Evolutionary conservation across 2,329 filamentous ascomycete species (phyloP).

Genomic region (Aspergillus novofumigatus): DNA sequence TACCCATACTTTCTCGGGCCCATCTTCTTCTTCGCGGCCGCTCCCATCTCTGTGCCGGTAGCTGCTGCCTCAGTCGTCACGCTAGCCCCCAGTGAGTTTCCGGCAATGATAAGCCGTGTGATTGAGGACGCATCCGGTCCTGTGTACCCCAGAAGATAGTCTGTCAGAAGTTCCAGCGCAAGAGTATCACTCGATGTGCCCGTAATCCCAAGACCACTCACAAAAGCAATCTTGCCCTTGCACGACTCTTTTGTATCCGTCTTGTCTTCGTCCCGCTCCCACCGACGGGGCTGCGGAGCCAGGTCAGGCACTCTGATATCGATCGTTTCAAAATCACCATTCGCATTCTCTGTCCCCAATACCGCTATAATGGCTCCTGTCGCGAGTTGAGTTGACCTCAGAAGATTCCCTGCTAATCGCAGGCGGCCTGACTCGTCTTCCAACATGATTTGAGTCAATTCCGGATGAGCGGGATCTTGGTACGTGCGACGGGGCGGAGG

Average conservation of each 20-base stretch:
- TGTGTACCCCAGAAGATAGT: slow-evolving; percentile 84
- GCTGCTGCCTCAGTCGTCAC: slow-evolving; percentile 31
- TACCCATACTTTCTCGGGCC: slow-evolving; percentile 84
- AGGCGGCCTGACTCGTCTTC: slow-evolving; percentile 94
- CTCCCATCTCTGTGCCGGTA: slow-evolving; percentile 32
- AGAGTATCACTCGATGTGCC: slow-evolving; percentile 71
- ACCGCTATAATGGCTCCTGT: slow-evolving; percentile 94
- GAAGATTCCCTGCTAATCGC: slow-evolving; percentile 65
- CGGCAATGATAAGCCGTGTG: slow-evolving; percentile 82
- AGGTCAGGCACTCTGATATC: slow-evolving; percentile 87
- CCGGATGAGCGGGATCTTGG: slow-evolving; percentile 48
- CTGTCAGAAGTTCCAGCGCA: slow-evolving; percentile 70
- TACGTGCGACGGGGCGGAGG: slow-evolving; percentile 76
- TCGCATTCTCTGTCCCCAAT: slow-evolving; percentile 85
- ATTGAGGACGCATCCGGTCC: slow-evolving; percentile 56
- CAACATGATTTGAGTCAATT: slow-evolving; percentile 67
- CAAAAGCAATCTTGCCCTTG: slow-evolving; percentile 72
- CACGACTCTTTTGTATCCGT: slow-evolving; percentile 38
- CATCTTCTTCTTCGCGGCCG: slow-evolving; percentile 43
- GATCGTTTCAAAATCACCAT: slow-evolving; percentile 88
- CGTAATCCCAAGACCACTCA: slow-evolving; percentile 83
- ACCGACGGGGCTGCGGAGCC: slow-evolving; percentile 73
- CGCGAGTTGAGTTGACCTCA: slow-evolving; percentile 69
- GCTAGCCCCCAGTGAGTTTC: slow-evolving; percentile 68
- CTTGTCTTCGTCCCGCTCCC: slow-evolving; percentile 56